Evolutionary conservation across 208 protist genomes (phyloP).

Genomic region (Dictyostelium gargantuum): DNA sequence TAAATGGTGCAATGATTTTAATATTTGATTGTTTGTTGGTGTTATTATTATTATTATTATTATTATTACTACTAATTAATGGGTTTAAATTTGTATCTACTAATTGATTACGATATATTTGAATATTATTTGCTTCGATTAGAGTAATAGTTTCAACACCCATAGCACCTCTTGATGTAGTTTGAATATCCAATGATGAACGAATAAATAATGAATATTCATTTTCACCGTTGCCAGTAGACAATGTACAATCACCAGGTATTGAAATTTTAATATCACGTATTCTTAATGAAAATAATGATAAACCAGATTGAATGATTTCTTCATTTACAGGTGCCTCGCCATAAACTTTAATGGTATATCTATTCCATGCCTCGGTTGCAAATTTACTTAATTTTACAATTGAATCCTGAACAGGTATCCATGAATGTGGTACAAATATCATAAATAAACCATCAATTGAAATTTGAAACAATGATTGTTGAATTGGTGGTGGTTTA

Average conservation of each 20-base stretch:
- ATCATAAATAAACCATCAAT: not conserved
- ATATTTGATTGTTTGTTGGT: not conserved
- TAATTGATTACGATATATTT: slow-evolving; percentile 2
- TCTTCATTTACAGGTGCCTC: slow-evolving; percentile 18
- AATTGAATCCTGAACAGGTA: slow-evolving; percentile 14
- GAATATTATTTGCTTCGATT: slow-evolving; percentile 24
- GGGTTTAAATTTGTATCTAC: not conserved
- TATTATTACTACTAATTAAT: not conserved
- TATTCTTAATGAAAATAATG: not conserved
- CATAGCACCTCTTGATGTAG: not conserved
- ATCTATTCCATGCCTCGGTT: slow-evolving; percentile 19
- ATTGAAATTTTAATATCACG: not conserved
- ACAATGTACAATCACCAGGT: not conserved
- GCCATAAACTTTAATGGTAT: slow-evolving; percentile 13
- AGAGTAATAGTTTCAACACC: slow-evolving; percentile 31
- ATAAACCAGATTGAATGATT: slow-evolving; percentile 46
- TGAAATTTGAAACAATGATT: slow-evolving; percentile 23
- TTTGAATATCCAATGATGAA: slow-evolving; percentile 5
- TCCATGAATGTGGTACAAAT: slow-evolving; percentile 45
- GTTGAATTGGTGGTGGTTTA: slow-evolving; percentile 57
- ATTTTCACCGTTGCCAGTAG: not conserved
- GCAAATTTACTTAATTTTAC: not conserved
- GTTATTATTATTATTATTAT: not conserved
- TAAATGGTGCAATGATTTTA: slow-evolving; percentile 55
- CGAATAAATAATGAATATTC: slow-evolving; percentile 25